phyloP scores from a whole-genome alignment of 257 asterid species.

The Nyctanthes arbortristis region DNA sequence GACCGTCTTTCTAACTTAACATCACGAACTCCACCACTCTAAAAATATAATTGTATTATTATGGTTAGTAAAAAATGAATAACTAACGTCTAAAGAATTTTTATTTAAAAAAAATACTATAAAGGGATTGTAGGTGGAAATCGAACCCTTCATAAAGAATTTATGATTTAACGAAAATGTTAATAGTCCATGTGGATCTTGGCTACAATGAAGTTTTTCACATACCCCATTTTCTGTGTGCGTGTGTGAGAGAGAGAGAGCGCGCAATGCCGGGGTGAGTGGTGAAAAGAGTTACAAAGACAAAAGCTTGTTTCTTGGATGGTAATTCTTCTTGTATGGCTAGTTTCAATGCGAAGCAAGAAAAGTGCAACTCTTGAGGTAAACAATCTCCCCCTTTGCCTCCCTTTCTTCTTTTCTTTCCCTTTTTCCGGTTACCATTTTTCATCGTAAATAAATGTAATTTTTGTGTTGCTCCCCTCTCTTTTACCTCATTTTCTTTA shows the following conservation, averaged over 20 bases:
- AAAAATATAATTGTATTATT: too few species aligned
- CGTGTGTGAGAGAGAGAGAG: background rate
- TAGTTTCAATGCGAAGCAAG: slow-evolving; percentile 17
- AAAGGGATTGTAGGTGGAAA: too few species aligned
- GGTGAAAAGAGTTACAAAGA: background rate
- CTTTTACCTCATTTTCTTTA: background rate
- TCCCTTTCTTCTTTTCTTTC: slow-evolving; percentile 6
- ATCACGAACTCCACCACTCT: too few species aligned
- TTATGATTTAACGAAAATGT: too few species aligned
- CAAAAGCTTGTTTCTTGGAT: background rate
- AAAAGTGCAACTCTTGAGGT: background rate
- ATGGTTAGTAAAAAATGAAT: too few species aligned
- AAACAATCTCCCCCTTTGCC: slow-evolving; percentile 15
- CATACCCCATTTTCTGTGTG: too few species aligned
- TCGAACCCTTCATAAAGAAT: too few species aligned
- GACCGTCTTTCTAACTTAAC: too few species aligned
- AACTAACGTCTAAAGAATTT: too few species aligned
- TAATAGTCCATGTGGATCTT: too few species aligned
- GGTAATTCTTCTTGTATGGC: slow-evolving; percentile 24
- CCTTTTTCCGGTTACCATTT: background rate
- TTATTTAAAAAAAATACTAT: too few species aligned
- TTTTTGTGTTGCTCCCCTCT: background rate
- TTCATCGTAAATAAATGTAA: background rate
- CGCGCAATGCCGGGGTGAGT: background rate
- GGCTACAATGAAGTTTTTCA: too few species aligned